A percentile compares a stretch with the other conserved stretches of the same genome.
These are phyloP conservation scores for Curvularia lunata DNA, from an alignment of 2,329 filamentous ascomycete species.

Conservation along the genomic window DNA sequence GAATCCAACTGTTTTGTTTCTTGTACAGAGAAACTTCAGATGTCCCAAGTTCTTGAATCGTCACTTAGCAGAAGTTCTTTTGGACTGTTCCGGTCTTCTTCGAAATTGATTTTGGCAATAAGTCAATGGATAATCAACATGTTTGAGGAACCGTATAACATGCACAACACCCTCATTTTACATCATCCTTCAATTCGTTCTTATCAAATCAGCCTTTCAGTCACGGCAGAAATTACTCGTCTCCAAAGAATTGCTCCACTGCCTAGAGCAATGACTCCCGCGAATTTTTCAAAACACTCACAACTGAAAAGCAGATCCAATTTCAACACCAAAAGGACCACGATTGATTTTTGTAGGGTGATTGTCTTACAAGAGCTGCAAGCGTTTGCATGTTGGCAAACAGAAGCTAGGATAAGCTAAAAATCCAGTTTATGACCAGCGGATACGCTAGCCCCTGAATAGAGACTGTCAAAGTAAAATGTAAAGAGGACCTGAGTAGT, in stretches of 20 bases:
- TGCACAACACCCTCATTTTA: neutral
- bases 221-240: too few relatives aligned
- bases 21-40: too few relatives aligned
- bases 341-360: neutral
- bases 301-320: neutral
- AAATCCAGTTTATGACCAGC: neutral
- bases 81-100: neutral
- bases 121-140: neutral
- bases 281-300: neutral
- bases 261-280: neutral
- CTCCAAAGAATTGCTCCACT: too few relatives aligned
- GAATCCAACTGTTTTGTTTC: neutral
- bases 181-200: neutral
- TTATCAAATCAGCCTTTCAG: neutral
- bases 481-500: neutral
- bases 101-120: neutral
- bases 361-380: neutral
- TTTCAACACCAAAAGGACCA: neutral
- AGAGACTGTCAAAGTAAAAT: neutral
- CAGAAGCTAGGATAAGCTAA: neutral
- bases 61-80: too few relatives aligned
- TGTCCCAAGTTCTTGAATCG: too few relatives aligned
- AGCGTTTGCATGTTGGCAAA: neutral
- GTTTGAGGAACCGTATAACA: neutral
- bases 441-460: neutral